phyloP scores from a whole-genome alignment of 352 stramenopile species.

The Aphanomyces cochlioides region DNA sequence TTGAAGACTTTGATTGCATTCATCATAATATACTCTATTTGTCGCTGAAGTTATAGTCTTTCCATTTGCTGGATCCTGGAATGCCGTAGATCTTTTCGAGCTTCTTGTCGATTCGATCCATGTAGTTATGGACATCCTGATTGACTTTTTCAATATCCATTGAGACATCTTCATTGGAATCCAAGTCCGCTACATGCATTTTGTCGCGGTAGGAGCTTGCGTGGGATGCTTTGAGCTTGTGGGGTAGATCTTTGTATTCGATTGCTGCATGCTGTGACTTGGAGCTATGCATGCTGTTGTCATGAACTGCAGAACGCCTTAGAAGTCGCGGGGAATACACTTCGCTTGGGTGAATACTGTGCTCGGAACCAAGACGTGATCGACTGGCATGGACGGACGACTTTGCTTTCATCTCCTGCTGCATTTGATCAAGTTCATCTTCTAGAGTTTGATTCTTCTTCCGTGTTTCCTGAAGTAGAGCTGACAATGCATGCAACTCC shows the following conservation, averaged over 20 bases:
- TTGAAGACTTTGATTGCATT: not conserved
- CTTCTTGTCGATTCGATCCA: slow-evolving; percentile 78
- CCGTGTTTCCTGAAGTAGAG: slow-evolving; percentile 24
- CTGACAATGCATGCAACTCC: slow-evolving; percentile 13
- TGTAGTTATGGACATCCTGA: slow-evolving; percentile 67
- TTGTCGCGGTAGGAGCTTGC: slow-evolving; percentile 6
- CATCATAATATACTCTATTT: slow-evolving; percentile 10
- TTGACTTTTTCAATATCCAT: slow-evolving; percentile 72
- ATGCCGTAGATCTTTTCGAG: slow-evolving; percentile 77
- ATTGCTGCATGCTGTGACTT: not conserved
- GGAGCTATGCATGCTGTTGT: not conserved
- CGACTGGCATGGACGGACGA: not conserved
- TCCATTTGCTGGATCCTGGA: slow-evolving; percentile 31
- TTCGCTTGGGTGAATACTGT: slow-evolving; percentile 11
- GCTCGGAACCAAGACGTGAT: slow-evolving; percentile 3
- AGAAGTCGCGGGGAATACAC: slow-evolving; percentile 5
- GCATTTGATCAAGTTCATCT: slow-evolving; percentile 21
- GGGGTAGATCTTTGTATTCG: not conserved
- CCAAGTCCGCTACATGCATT: slow-evolving; percentile 24
- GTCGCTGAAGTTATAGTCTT: slow-evolving; percentile 23
- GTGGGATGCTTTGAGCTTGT: slow-evolving; percentile 10
- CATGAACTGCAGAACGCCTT: not conserved
- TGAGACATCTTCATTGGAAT: slow-evolving; percentile 17
- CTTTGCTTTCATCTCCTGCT: slow-evolving; percentile 24
- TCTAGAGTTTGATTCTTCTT: slow-evolving; percentile 25